These are phyloP conservation scores for Fusarium clavum DNA, from an alignment of 2,329 filamentous ascomycete species.

Conservation along the genomic window DNA sequence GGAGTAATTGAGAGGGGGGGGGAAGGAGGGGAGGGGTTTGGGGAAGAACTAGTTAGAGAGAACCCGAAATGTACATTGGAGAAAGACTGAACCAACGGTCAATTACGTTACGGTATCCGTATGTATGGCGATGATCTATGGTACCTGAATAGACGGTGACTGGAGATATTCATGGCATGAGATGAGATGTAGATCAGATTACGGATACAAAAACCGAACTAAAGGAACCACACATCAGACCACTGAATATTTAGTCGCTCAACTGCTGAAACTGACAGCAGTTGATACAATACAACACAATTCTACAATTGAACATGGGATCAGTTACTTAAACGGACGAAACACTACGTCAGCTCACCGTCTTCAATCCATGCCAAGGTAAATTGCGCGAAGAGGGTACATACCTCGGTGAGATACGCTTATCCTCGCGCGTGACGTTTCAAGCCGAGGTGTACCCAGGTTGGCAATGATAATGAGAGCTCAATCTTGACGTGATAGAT, in stretches of 20 bases:
- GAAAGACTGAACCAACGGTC: slow-evolving; percentile 2
- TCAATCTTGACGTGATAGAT: slow-evolving; percentile 23
- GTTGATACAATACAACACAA: neutral
- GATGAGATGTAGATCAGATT: slow-evolving; percentile 44
- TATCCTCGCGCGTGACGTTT: slow-evolving; percentile 30
- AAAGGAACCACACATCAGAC: slow-evolving; percentile 9
- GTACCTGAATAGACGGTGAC: neutral
- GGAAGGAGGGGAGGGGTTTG: slow-evolving; percentile 10
- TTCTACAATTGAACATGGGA: slow-evolving; percentile 8
- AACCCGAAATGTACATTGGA: slow-evolving; percentile 12
- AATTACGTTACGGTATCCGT: neutral
- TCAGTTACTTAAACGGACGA: slow-evolving; percentile 22
- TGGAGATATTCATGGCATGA: slow-evolving; percentile 3
- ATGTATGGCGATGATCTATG: neutral
- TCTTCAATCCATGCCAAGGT: slow-evolving; percentile 19
- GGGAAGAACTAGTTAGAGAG: slow-evolving; percentile 16
- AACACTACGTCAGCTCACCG: slow-evolving; percentile 33
- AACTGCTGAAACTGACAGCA: neutral
- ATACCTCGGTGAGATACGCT: slow-evolving; percentile 32
- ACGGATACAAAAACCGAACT: slow-evolving; percentile 19
- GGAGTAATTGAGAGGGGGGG: neutral
- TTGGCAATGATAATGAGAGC: slow-evolving; percentile 15
- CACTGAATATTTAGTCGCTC: neutral
- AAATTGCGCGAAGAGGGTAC: slow-evolving; percentile 31
- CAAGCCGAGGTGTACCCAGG: slow-evolving; percentile 37